Base-by-base conservation (phyloP, 2,329 filamentous ascomycete species). In the Zalaria obscura region DNA sequence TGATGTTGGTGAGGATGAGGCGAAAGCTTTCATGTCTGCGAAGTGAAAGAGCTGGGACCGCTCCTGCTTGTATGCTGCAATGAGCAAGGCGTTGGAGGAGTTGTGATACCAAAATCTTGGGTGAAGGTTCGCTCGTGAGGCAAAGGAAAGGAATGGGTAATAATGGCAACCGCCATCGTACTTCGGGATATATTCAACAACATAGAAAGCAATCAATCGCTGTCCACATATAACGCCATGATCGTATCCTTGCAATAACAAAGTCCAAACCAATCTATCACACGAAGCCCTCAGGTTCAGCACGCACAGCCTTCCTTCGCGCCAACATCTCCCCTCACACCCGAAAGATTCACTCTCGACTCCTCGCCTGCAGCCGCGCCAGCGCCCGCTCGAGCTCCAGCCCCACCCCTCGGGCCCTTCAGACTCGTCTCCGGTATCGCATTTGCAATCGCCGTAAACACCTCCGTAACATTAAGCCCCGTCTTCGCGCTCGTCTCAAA, bases 401-500 rank as follows among this genome's bases (percentile, higher is more conserved):
- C 80, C 11, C 74, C 69, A n/a, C 83, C 83, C 52, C 86, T 76
- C 29, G 83, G 75, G 39, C 81, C 88, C 76, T 96, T 96, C 60
- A 96, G 68, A 48, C 86, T 94, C 40, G 87, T 93, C 70, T 98
- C 91, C 2, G 91, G 91, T 55, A 98, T 98, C 34, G 88, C 87
- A 59, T 96, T 96, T 45, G 91, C 91, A 59, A 98, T 98, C 28
- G 91, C 91, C 36, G 88, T 95, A 59, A 98, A 98, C 28, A 98
- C 91, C 54, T 95, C 89, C 40, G 82, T 78, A 33, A 98, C 91
- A 61, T 95, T 95, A 58, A 83, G 75, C 26, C 91, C 91, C 3
- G 86, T 91, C 78, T 98, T 98, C 38, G 91, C 91, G 60, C 85
- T 93, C 10, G 91, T 98, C 71, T 98, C 91, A 61, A 95, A 96